Evolutionary conservation across 257 asterid species (phyloP).

Genomic region (Lantana camara): DNA sequence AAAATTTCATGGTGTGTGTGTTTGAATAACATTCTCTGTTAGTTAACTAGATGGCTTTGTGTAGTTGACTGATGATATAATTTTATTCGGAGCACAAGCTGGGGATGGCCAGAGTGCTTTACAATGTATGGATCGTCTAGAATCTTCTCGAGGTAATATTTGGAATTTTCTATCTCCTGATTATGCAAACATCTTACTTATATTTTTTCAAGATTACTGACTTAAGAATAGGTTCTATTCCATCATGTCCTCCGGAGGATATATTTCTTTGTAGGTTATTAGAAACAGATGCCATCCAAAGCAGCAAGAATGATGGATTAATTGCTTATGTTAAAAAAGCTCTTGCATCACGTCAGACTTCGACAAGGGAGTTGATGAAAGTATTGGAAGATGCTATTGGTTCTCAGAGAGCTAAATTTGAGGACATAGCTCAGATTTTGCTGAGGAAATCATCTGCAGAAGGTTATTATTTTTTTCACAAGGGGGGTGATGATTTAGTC

Average conservation of each 20-base stretch:
- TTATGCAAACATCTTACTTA: constrained; percentile 7
- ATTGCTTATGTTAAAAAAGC: constrained; percentile 53
- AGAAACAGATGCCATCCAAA: constrained; percentile 40
- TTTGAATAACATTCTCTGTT: constrained; percentile 27
- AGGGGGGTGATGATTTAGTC: constrained; percentile 13
- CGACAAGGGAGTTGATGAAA: constrained; percentile 75
- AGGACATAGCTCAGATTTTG: constrained; percentile 54
- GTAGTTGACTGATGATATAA: constrained; percentile 79
- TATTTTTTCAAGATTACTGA: constrained; percentile 26
- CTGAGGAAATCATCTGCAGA: constrained; percentile 65
- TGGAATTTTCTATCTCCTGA: constrained; percentile 11
- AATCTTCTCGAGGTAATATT: constrained; percentile 69
- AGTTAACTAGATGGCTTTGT: constrained; percentile 25
- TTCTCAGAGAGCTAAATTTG: constrained; percentile 66
- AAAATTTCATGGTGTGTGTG: constrained; percentile 6
- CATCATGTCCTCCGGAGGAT: constrained; percentile 84
- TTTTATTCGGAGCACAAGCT: constrained; percentile 73
- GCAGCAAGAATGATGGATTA: constrained; percentile 46
- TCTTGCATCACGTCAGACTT: constrained; percentile 65
- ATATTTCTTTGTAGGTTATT: constrained; percentile 83
- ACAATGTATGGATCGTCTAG: constrained; percentile 55
- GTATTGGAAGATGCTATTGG: constrained; percentile 64
- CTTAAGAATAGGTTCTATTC: constrained; percentile 64
- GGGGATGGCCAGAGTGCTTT: constrained; percentile 63
- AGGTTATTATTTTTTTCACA: constrained; percentile 55